Conservation (phyloP, 371 early-diverging fungal genomes). For the Nematocida sp. region DNA sequence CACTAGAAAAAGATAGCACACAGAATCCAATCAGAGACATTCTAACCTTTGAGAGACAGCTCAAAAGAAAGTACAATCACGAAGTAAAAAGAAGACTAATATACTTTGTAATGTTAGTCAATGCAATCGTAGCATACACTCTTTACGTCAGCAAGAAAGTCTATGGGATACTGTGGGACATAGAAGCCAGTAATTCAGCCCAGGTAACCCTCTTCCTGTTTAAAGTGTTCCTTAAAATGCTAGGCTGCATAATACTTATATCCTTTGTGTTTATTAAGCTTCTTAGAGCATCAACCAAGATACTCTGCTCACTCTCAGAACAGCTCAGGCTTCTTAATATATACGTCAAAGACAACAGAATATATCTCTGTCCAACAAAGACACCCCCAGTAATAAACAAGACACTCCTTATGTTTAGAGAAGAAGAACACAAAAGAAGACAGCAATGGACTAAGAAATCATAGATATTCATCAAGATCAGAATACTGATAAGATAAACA, state of each 20-base stretch:
- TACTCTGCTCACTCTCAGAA: conserved; percentile 2
- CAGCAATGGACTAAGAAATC: background rate
- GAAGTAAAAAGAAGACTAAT: conserved; percentile 37
- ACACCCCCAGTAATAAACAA: conserved; percentile 16
- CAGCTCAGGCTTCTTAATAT: conserved; percentile 41
- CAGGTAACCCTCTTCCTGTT: background rate
- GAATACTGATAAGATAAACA: too few relatives aligned
- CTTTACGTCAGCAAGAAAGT: conserved; percentile 9
- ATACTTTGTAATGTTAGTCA: conserved; percentile 25
- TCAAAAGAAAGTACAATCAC: conserved; percentile 6
- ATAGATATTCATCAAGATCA: background rate
- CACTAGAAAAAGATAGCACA: background rate
- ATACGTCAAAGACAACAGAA: conserved; percentile 9
- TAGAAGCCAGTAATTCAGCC: background rate
- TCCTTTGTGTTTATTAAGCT: conserved; percentile 27
- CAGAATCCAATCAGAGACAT: conserved; percentile 33
- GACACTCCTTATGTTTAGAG: conserved; percentile 2
- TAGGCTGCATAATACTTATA: conserved; percentile 4
- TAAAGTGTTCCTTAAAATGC: conserved; percentile 14
- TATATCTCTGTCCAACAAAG: conserved; percentile 11
- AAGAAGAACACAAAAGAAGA: conserved; percentile 29
- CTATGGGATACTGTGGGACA: conserved; percentile 11
- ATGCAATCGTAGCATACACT: background rate
- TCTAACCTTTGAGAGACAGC: conserved; percentile 31
- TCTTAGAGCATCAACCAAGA: conserved; percentile 2